phyloP scores from a whole-genome alignment of 495 filamentous ascomycete species.

The Penicillium coffeae region DNA sequence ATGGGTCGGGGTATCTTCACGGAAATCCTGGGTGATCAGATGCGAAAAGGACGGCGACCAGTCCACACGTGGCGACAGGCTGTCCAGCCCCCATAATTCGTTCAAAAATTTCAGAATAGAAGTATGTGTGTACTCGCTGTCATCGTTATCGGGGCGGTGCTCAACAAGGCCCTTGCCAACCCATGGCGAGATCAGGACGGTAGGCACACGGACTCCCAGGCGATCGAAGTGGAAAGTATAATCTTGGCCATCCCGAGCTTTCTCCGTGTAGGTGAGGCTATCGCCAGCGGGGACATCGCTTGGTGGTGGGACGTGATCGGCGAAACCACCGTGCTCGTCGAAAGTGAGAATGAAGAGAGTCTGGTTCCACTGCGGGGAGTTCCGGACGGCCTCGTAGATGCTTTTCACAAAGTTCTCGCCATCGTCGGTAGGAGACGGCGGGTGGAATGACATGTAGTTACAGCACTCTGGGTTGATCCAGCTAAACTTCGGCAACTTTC shows the following conservation, averaged over 20 bases:
- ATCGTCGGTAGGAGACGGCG: constrained; percentile 41
- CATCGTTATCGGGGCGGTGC: constrained; percentile 26
- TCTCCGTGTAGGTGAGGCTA: constrained; percentile 39
- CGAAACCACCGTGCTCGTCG: constrained; percentile 50
- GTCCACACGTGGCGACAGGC: constrained; percentile 38
- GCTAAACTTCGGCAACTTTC: constrained; percentile 42
- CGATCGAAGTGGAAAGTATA: constrained; percentile 48
- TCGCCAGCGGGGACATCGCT: constrained; percentile 41
- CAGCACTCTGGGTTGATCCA: constrained; percentile 55
- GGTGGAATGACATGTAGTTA: constrained; percentile 47
- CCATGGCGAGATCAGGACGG: constrained; percentile 49
- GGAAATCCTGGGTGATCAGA: constrained; percentile 28
- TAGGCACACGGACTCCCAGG: constrained; percentile 48
- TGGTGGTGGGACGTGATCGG: constrained; percentile 47
- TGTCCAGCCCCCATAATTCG: constrained; percentile 42
- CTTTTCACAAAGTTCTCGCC: constrained; percentile 49
- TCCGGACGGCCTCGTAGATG: constrained; percentile 48
- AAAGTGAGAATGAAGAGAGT: constrained; percentile 49
- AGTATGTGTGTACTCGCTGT: constrained; percentile 41
- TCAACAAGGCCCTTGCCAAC: constrained; percentile 42
- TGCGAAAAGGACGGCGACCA: constrained; percentile 41
- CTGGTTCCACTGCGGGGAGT: constrained; percentile 46
- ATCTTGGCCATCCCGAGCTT: constrained; percentile 34
- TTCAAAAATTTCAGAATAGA: constrained; percentile 41
- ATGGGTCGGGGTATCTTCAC: constrained; percentile 25